Conservation (phyloP, 805 yeast genomes). For the Komagataella kurtzmanii region DNA sequence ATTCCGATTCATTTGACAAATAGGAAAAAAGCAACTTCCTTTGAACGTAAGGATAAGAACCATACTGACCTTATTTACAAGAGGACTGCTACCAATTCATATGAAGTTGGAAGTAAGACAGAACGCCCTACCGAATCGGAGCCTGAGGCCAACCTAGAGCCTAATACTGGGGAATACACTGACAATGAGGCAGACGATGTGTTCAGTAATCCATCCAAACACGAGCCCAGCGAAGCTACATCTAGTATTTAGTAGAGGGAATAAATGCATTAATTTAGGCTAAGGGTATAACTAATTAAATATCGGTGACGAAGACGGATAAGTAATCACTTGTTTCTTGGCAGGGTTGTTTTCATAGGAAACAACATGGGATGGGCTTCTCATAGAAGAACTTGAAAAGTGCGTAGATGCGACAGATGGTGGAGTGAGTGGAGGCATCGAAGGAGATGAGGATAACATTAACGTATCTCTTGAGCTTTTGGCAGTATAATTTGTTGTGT, state of each 20-base stretch:
- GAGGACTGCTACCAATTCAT: not conserved
- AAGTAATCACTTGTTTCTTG: not conserved
- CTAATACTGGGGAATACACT: not conserved
- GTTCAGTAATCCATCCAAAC: not conserved
- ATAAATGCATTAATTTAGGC: not conserved
- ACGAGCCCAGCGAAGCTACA: not conserved
- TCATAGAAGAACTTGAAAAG: slow-evolving; percentile 1
- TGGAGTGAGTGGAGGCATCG: slow-evolving; percentile 7
- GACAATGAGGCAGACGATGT: not conserved
- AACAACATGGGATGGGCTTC: not conserved
- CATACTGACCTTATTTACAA: not conserved
- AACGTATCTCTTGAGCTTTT: not conserved
- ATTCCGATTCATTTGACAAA: not conserved
- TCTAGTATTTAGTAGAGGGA: not conserved
- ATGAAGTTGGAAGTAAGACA: not conserved
- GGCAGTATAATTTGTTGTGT: not conserved
- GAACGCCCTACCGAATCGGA: not conserved
- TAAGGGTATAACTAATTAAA: not conserved
- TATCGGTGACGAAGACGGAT: not conserved
- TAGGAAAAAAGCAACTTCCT: not conserved
- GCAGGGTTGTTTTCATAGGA: slow-evolving; percentile 3
- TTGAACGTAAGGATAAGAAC: not conserved
- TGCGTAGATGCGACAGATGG: slow-evolving; percentile 4
- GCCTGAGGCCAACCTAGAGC: not conserved
- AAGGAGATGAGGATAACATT: not conserved